phyloP scores from a whole-genome alignment of 176 grass and related monocot species.

The Melocanna baccifera region DNA sequence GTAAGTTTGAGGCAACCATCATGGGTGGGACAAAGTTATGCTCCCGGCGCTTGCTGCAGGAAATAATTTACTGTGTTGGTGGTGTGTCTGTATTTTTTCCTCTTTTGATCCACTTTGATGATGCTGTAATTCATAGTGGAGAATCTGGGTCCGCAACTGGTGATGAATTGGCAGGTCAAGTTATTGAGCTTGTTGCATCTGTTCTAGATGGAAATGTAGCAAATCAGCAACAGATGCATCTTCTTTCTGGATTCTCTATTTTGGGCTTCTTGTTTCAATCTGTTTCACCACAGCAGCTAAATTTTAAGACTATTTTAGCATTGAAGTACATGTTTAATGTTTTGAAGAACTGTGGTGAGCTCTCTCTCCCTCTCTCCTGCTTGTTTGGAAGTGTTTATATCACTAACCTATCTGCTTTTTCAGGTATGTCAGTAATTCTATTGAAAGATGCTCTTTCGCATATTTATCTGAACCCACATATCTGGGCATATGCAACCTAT shows the following conservation, averaged over 20 bases:
- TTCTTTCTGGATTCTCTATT: slow-evolving; percentile 94
- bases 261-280: slow-evolving; percentile 92
- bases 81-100: slow-evolving; percentile 97
- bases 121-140: slow-evolving; percentile 48
- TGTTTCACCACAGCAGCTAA: slow-evolving; percentile 65
- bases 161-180: slow-evolving; percentile 70
- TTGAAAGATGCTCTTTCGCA: slow-evolving; percentile 81
- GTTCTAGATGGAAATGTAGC: slow-evolving; percentile 92
- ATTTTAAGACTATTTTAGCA: slow-evolving; percentile 74
- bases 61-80: slow-evolving; percentile 98
- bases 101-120: slow-evolving; percentile 86
- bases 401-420: slow-evolving; percentile 31
- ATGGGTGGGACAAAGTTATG: slow-evolving; percentile 89
- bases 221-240: slow-evolving; percentile 98
- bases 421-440: slow-evolving; percentile 82
- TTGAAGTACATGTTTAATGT: slow-evolving; percentile 89
- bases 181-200: slow-evolving; percentile 95
- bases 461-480: slow-evolving; percentile 93
- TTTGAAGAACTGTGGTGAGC: slow-evolving; percentile 63
- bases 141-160: slow-evolving; percentile 18
- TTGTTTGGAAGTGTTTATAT: slow-evolving; percentile 37
- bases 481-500: slow-evolving; percentile 77
- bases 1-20: slow-evolving; percentile 70
- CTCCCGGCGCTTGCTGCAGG: slow-evolving; percentile 74
- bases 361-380: slow-evolving; percentile 14